phyloP scores from a whole-genome alignment of 1,139 yeast genomes.

The Sugiyamaella japonica region DNA sequence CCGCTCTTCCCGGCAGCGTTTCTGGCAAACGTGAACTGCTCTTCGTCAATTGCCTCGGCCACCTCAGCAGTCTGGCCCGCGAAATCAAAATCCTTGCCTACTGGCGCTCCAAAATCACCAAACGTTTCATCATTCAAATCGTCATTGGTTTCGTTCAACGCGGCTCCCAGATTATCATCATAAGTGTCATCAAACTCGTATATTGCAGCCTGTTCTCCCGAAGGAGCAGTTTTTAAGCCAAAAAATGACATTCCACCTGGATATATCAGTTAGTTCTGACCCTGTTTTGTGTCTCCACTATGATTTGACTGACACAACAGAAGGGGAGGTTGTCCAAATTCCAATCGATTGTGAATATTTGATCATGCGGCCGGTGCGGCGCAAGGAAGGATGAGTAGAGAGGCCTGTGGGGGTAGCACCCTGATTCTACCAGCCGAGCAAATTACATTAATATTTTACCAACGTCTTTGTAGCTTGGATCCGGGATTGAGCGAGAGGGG shows the following conservation, averaged over 20 bases:
- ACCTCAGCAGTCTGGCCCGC: conserved; percentile 48
- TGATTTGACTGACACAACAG: too few species aligned
- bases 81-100: conserved; percentile 74
- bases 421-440: too few species aligned
- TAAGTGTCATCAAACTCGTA: conserved; percentile 84
- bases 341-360: conserved; percentile 12
- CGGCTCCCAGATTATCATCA: conserved; percentile 68
- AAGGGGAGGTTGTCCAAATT: not conserved
- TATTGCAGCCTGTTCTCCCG: conserved; percentile 33
- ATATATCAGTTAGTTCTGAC: too few species aligned
- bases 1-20: conserved; percentile 16
- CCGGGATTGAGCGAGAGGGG: too few species aligned
- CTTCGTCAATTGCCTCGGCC: conserved; percentile 40
- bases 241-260: conserved; percentile 42
- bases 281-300: too few species aligned
- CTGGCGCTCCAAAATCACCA: conserved; percentile 54
- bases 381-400: too few species aligned
- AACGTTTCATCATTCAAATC: conserved; percentile 86
- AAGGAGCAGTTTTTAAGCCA: conserved; percentile 39
- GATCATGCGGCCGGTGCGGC: conserved; percentile 12
- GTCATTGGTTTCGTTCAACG: conserved; percentile 70
- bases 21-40: conserved; percentile 34
- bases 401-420: too few species aligned
- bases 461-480: too few species aligned
- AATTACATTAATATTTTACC: too few species aligned